Evolutionary conservation across 805 yeast species (phyloP), one percentile per base, ranked within the genome.

Genomic region (Candida ficus): DNA sequence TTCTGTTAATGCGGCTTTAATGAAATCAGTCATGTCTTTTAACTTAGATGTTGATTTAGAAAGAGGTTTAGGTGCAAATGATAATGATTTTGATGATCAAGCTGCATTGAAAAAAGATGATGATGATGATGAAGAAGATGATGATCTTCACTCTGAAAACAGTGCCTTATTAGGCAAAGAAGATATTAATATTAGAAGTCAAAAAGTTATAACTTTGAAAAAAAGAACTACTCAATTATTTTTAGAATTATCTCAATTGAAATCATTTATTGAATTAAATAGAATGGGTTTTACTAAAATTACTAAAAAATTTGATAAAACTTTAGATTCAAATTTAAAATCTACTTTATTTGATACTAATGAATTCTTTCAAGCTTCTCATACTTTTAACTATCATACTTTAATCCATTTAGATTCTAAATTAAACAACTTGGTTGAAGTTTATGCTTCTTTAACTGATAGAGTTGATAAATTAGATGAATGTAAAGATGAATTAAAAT

Each of bases 281-380:
- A 75, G 75, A 50, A 81, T 90, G 31, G 98, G 96, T 0, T 85
- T 91, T 60, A 71, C 80, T 38, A 91, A 91, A 61, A 89, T 90
- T 32, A 68, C 87, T 41, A 91, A 91, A 58, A 91, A 91, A 63
- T 90, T 86, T 56, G 96, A 91, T 63, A 91, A 91, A 58, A 78
- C 82, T 7, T 63, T 87, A 49, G 73, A 73, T 43, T 71, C 78
- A 29, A 60, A 71, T 21, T 65, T 80, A 14, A 78, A 78, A 52
- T 54, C 61, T 7, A 66, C 67, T 28, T 61, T 84, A 27, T 72
- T 79, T 16, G 62, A 61, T n/a, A 54, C 60, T 21, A 60, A 60
- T 23, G 63, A 60, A 29, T 69, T 78, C 42, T 74, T 76, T 29
- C 45, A 52, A 12, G 62, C 70, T 42, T 68, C 81, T 1, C 68